Evolutionary conservation across 306 rosid genomes (phyloP).

Genomic region (Psophocarpus tetragonolobus): DNA sequence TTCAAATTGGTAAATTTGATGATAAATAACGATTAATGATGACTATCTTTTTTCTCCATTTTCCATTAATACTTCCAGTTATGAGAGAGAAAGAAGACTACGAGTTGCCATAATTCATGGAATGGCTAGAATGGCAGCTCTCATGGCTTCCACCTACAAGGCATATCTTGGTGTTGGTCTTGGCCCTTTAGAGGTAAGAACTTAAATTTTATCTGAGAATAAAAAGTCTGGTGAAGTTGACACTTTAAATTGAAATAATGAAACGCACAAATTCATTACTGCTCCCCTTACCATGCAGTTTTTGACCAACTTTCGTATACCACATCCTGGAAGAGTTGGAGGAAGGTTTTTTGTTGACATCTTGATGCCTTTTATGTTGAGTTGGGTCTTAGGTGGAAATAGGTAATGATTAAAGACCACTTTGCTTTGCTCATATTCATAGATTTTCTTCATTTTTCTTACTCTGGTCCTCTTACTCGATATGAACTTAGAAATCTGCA

Average conservation of each 20-base stretch:
- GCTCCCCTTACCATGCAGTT: slow-evolving; percentile 49
- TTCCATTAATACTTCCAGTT: slow-evolving; percentile 43
- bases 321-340: slow-evolving; percentile 91
- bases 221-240: slow-evolving; percentile 7
- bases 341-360: slow-evolving; percentile 78
- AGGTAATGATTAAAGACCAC: slow-evolving; percentile 48
- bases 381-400: slow-evolving; percentile 93
- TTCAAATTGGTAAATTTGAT: slow-evolving; percentile 9
- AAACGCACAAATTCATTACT: slow-evolving; percentile 14
- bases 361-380: slow-evolving; percentile 81
- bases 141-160: slow-evolving; percentile 93
- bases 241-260: not conserved
- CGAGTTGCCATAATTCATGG: slow-evolving; percentile 88
- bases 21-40: slow-evolving; percentile 5
- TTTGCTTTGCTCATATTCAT: slow-evolving; percentile 3
- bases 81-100: slow-evolving; percentile 66
- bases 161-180: slow-evolving; percentile 90
- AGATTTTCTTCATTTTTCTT: not conserved
- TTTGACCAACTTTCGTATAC: slow-evolving; percentile 76
- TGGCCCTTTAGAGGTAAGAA: slow-evolving; percentile 78
- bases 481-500: slow-evolving; percentile 19
- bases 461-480: not conserved
- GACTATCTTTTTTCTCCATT: not conserved
- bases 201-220: not conserved
- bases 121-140: slow-evolving; percentile 95